These are phyloP conservation scores for Acer yangbiense DNA, from an alignment of 345 rosid species.

Conservation along the genomic window DNA sequence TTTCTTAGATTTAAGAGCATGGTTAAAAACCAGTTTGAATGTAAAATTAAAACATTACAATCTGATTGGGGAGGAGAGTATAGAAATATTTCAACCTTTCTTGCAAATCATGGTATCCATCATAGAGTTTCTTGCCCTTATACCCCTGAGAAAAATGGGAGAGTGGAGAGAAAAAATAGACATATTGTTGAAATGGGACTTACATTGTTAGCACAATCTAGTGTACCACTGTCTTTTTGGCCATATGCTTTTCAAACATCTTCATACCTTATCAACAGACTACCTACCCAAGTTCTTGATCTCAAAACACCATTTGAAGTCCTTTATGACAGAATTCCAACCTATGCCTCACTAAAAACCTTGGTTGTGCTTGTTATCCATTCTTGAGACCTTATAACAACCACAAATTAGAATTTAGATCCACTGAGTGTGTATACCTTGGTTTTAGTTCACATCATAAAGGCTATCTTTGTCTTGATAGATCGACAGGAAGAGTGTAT, in stretches of 20 bases:
- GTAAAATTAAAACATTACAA: too few relatives aligned
- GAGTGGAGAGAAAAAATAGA: neutral
- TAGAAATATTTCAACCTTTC: neutral
- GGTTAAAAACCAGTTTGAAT: neutral
- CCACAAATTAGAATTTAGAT: too few relatives aligned
- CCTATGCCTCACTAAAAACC: neutral
- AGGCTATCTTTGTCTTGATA: neutral
- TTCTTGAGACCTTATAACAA: neutral
- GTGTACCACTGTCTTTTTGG: neutral
- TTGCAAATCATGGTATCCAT: neutral
- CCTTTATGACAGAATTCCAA: too few relatives aligned
- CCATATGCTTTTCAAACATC: neutral
- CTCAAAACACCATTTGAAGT: neutral
- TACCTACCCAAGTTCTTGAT: neutral
- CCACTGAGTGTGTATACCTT: too few relatives aligned
- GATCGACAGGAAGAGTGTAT: neutral
- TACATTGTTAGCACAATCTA: neutral
- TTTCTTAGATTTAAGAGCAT: neutral
- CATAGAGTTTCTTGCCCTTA: neutral
- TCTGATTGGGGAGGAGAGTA: too few relatives aligned
- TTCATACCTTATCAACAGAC: neutral
- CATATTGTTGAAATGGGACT: neutral
- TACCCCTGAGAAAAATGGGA: neutral
- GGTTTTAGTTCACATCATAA: neutral
- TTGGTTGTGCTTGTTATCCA: neutral